Evolutionary conservation across 1,284 basidiomycete genomes (phyloP), one percentile per base, ranked within the genome.

Genomic region (Neotropicomus parvogracilis): DNA sequence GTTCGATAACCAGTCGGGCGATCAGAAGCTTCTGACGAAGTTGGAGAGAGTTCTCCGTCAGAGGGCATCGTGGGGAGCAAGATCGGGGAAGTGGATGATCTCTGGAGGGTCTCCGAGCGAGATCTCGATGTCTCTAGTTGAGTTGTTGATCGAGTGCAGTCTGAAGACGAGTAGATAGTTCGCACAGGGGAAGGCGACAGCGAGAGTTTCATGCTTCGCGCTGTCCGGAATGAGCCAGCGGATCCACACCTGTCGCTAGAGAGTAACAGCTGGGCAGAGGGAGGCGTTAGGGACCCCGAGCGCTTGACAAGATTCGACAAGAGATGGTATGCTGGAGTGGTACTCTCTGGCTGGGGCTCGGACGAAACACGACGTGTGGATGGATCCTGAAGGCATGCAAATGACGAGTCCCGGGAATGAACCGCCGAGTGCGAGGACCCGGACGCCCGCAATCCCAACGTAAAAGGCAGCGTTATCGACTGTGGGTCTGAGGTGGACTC

Each of bases 381-480:
- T 59, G 52, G 54, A 36, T 46, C 48, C 26, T 45, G 49, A 27
- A 14, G 43, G 38, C 12, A n/a, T 4, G 19, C 19, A 24, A 42
- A 42, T 17, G 24, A 50, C 12, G 33, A 31, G 6, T 49, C 52
- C 42, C 44, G 51, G 45, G 50, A 51, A 29, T 54, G 60, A 24
- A 55, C 52, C 17, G 61, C 52, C 17, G 61, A 55, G 59, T 69
- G 74, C 26, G 67, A 56, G 38, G 74, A 67, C 48, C 68, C 51
- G 4, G 72, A 56, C 3, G 78, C 66, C 20, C 81, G 76, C 4
- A 86, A 61, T 14, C 88, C 87, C 38, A 87, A 70, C 1, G 86
- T 89, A 7, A 84, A 81, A 13, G 86, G 87, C 3, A 89, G 65
- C 12, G 72, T 58, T 43, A 89, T 80, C 13, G 70, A 60, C 36